Percentiles rank a stretch among this genome's conserved stretches.
Conservation (phyloP, 768 basidiomycete species). For the Termitomyces sp. region DNA sequence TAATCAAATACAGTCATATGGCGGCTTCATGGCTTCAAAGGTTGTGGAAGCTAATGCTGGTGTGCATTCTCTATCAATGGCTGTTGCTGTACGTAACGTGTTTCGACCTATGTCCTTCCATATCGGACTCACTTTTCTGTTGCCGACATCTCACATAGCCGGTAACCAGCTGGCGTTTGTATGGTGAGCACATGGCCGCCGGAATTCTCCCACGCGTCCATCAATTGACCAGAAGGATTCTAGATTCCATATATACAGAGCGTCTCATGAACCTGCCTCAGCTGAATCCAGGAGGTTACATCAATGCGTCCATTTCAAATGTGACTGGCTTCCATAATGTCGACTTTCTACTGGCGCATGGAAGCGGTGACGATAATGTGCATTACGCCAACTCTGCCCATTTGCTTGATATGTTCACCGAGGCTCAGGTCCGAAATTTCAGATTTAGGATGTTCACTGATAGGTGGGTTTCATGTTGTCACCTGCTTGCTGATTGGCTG, state of each 20-base stretch:
- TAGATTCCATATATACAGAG: constrained; percentile 96
- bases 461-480: constrained; percentile 46
- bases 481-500: constrained; percentile 7
- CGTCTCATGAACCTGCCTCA: constrained; percentile 89
- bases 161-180: constrained; percentile 82
- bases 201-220: not conserved
- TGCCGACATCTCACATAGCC: constrained; percentile 41
- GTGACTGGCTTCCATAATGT: constrained; percentile 81
- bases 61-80: constrained; percentile 86
- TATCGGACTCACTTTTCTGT: not conserved
- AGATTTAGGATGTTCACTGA: constrained; percentile 97
- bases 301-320: constrained; percentile 81
- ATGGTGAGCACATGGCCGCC: constrained; percentile 42
- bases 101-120: not conserved
- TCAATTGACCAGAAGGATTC: constrained; percentile 5
- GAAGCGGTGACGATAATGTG: constrained; percentile 95
- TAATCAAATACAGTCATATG: constrained; percentile 64
- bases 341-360: constrained; percentile 84
- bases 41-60: constrained; percentile 87
- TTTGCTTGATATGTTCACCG: constrained; percentile 89
- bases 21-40: constrained; percentile 94
- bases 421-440: constrained; percentile 62
- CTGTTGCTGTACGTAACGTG: constrained; percentile 66
- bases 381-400: constrained; percentile 91
- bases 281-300: constrained; percentile 81